A percentile compares a stretch with the other conserved stretches of the same genome.
Evolutionary conservation across 1,284 basidiomycete species (phyloP).

Genomic region (Afroboletus lepidellus): DNA sequence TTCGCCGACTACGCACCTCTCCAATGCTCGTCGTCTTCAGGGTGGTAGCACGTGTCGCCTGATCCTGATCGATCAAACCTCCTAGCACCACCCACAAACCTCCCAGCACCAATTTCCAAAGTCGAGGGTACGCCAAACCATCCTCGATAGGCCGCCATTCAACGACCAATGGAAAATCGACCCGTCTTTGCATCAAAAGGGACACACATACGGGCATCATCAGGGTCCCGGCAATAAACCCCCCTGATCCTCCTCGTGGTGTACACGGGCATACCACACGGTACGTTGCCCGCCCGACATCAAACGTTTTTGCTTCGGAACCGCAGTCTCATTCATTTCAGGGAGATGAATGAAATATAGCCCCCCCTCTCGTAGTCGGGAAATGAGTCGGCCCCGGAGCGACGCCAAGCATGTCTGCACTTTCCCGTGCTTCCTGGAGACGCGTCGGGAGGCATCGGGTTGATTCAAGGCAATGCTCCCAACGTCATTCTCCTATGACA

Average conservation of each 20-base stretch:
- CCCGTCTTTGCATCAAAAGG: not conserved
- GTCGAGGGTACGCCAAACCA: not conserved
- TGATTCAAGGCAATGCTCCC: slow-evolving; percentile 8
- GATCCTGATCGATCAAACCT: too few relatives aligned
- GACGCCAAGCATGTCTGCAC: slow-evolving; percentile 6
- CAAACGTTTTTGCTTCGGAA: slow-evolving; percentile 17
- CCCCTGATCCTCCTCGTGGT: slow-evolving; percentile 16
- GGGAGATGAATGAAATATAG: not conserved
- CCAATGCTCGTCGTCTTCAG: not conserved
- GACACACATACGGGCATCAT: not conserved
- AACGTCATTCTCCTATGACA: not conserved
- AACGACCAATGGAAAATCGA: not conserved
- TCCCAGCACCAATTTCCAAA: slow-evolving; percentile 2
- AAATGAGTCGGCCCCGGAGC: slow-evolving; percentile 19
- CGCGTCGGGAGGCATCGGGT: slow-evolving; percentile 6
- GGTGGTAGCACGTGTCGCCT: not conserved
- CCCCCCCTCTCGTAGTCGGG: not conserved
- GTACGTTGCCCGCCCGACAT: slow-evolving; percentile 9
- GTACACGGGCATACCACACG: slow-evolving; percentile 16
- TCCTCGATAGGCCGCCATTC: not conserved
- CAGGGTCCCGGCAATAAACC: not conserved
- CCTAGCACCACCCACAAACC: too few relatives aligned
- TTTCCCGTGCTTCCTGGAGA: slow-evolving; percentile 2
- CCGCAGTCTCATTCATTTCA: slow-evolving; percentile 22
- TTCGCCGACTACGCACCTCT: not conserved